Evolutionary conservation across 306 rosid species (phyloP).

Genomic region (Lathyrus tuberosus): DNA sequence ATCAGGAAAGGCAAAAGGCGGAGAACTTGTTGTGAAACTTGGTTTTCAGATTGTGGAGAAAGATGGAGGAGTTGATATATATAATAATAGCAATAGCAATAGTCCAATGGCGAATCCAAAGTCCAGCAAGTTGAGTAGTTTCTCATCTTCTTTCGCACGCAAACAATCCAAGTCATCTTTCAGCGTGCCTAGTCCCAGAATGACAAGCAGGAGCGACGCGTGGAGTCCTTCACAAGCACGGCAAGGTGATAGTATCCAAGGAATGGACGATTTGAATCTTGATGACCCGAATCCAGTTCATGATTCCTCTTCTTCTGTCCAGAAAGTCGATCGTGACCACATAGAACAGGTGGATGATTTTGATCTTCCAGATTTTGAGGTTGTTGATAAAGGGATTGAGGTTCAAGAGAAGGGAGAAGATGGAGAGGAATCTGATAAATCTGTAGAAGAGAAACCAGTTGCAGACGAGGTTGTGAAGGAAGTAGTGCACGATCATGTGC

Average conservation of each 20-base stretch:
- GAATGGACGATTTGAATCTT: constrained; percentile 87
- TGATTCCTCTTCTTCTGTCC: constrained; percentile 46
- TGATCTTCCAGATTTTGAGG: constrained; percentile 88
- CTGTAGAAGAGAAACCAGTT: constrained; percentile 50
- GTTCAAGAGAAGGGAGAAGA: constrained; percentile 59
- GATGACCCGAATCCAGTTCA: constrained; percentile 79
- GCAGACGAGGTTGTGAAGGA: constrained; percentile 83
- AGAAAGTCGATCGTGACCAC: constrained; percentile 51
- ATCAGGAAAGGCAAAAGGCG: constrained; percentile 88
- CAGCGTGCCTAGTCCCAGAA: constrained; percentile 87
- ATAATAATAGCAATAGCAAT: constrained; percentile 43
- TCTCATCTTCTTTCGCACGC: constrained; percentile 59
- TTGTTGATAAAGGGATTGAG: constrained; percentile 90
- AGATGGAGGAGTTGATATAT: constrained; percentile 84
- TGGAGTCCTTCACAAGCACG: constrained; percentile 67
- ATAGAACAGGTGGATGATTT: constrained; percentile 68
- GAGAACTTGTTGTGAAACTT: constrained; percentile 80
- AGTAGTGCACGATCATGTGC: constrained; percentile 64
- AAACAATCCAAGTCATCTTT: constrained; percentile 89
- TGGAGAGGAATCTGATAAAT: constrained; percentile 54
- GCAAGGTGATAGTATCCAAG: constrained; percentile 51
- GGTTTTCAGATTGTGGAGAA: constrained; percentile 98
- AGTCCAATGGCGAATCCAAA: constrained; percentile 55
- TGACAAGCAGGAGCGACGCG: constrained; percentile 60
- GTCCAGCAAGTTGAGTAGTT: constrained; percentile 47